Evolutionary conservation across 306 rosid genomes (phyloP).

Genomic region (Trifolium pratense): DNA sequence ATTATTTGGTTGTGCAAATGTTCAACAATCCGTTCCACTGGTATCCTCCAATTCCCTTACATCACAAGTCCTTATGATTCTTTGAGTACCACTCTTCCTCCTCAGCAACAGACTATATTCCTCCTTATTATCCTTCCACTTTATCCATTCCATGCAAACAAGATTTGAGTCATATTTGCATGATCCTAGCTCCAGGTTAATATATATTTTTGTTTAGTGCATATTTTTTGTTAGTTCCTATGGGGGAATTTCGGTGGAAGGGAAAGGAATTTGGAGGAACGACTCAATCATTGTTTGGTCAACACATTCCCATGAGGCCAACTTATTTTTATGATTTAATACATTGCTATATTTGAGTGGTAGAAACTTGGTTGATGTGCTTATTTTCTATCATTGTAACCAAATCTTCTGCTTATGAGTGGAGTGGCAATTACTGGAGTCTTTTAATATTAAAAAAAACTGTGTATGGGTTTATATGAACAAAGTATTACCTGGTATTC

Average conservation of each 20-base stretch:
- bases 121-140: background rate
- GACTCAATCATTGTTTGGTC: background rate
- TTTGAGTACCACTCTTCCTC: conserved; percentile 2
- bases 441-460: background rate
- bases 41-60: background rate
- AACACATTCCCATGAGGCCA: background rate
- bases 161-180: background rate
- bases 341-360: background rate
- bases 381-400: background rate
- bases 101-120: background rate
- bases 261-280: background rate
- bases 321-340: background rate
- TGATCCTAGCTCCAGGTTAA: background rate
- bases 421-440: background rate
- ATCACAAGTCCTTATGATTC: background rate
- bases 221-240: conserved; percentile 5
- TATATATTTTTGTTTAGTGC: background rate
- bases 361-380: background rate
- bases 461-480: background rate
- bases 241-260: background rate
- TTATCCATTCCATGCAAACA: background rate
- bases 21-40: background rate
- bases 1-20: background rate
- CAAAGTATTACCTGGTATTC: conserved; percentile 3
- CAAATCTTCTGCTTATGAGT: background rate